Evolutionary conservation across 257 asterid species (phyloP).

Genomic region (Capsicum pubescens): DNA sequence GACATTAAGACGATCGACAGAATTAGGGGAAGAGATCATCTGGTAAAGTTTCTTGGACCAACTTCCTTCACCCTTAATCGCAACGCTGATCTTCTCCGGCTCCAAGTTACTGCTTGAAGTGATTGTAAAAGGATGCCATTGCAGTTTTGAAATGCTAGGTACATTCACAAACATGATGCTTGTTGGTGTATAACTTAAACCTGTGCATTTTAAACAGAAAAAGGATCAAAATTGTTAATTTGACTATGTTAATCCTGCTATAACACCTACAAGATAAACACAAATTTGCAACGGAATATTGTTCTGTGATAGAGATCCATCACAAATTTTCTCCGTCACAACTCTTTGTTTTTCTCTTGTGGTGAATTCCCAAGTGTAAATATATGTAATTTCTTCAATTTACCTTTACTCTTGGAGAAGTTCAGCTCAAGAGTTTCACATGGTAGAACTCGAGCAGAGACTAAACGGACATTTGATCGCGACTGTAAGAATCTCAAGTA

Average conservation of each 20-base stretch:
- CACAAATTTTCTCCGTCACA: not conserved
- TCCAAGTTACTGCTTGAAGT: slow-evolving; percentile 75
- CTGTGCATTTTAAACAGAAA: slow-evolving; percentile 35
- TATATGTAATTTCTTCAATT: not conserved
- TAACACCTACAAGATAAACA: not conserved
- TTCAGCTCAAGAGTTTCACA: slow-evolving; percentile 68
- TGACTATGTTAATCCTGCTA: not conserved
- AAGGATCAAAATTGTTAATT: not conserved
- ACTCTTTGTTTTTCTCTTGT: not conserved
- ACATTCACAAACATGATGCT: slow-evolving; percentile 78
- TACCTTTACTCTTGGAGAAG: slow-evolving; percentile 71
- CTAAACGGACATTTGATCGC: slow-evolving; percentile 53
- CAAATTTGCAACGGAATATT: not conserved
- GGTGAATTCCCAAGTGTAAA: not conserved
- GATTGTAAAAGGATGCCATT: slow-evolving; percentile 94
- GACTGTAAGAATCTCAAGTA: slow-evolving; percentile 80
- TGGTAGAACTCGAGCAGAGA: slow-evolving; percentile 68
- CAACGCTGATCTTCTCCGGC: slow-evolving; percentile 65
- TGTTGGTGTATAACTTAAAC: slow-evolving; percentile 63
- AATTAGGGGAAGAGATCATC: slow-evolving; percentile 62
- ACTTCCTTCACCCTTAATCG: slow-evolving; percentile 73
- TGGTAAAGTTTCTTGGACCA: slow-evolving; percentile 77
- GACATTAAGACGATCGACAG: slow-evolving; percentile 57
- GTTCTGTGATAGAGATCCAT: not conserved
- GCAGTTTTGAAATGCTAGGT: slow-evolving; percentile 76